Evolutionary conservation across 1,139 yeast species (phyloP).

Genomic region (Blastobotrys aristatus): DNA sequence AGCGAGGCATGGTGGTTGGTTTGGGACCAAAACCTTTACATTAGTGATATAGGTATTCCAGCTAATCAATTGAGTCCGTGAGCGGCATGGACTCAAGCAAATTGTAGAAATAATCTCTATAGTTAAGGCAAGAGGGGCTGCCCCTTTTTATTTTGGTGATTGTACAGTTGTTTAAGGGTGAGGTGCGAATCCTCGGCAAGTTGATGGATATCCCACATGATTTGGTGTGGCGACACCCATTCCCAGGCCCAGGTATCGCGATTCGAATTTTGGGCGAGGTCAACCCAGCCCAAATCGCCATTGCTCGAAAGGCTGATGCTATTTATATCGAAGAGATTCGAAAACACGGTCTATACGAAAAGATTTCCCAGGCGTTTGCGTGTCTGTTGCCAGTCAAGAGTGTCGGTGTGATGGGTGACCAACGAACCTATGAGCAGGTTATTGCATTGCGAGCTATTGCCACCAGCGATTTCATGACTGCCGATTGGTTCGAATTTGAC

Average conservation of each 20-base stretch:
- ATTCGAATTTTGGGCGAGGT: conserved; percentile 97
- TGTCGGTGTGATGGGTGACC: conserved; percentile 99
- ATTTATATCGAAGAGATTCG: conserved; percentile 94
- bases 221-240: conserved; percentile 99
- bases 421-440: conserved; percentile 98
- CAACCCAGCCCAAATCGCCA: conserved; percentile 83
- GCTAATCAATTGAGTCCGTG: background rate
- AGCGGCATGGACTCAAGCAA: too few relatives aligned
- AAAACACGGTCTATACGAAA: conserved; percentile 72
- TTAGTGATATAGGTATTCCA: background rate
- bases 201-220: conserved; percentile 94
- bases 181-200: conserved; percentile 94
- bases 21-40: too few relatives aligned
- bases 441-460: conserved; percentile 98
- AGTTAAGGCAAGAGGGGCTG: too few relatives aligned
- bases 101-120: too few relatives aligned
- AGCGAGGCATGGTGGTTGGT: too few relatives aligned
- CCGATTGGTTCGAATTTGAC: conserved; percentile 97
- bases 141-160: too few relatives aligned
- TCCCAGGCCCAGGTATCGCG: conserved; percentile 99
- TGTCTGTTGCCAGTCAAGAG: conserved; percentile 95
- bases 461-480: conserved; percentile 98
- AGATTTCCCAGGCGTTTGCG: conserved; percentile 97
- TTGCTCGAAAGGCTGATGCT: conserved; percentile 95
- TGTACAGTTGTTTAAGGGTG: conserved; percentile 97